Base-by-base conservation (phyloP, 2,329 filamentous ascomycete genomes). In the Plenodomus tracheiphilus region DNA sequence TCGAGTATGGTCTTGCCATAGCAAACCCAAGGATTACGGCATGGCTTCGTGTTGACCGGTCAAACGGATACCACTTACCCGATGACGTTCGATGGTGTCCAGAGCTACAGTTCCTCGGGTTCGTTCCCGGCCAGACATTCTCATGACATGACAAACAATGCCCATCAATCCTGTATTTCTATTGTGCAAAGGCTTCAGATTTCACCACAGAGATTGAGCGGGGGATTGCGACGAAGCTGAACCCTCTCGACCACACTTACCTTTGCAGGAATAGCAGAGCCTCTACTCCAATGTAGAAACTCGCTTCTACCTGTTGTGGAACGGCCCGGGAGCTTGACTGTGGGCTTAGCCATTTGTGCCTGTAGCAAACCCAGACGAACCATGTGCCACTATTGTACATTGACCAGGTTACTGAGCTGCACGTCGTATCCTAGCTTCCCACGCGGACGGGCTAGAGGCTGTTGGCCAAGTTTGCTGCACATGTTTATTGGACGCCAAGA, bases 301-400 rank as follows among this genome's bases (percentile, higher is more conserved):
- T 38, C 41, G 39, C 42, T 53, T 22, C 38, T 25, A 39, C 42
- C 32, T 52, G 44, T 37, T 38, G 44, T 56, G 44, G 50, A n/a
- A 52, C 53, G 46, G 50, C 32, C 48, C 44, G 53, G 32, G 16
- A 41, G 20, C 38, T 36, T 47, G 39, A 19, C 22, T 36, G 22
- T 38, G 42, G 21, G 18, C 20, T 32, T 18, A 43, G 28, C 20
- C 9, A 20, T 38, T n/a, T 30, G 21, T 25, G 39, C 16, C 16
- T 16, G 8, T 39, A n/a, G 11, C 9, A 32, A 32, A 6, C 28
- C 11, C 13, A 32, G 9, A 4, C 20, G 39, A 43, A 48, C 41
- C 21, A 32, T 38, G 32, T 46, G 43, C 44, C 32, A 43, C 21
- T 37, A 39, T 25, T 17, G 32, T 22, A n/a, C 28, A 11, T 10